Conservation (phyloP, 2,329 filamentous ascomycete genomes). For the Fusarium equiseti region DNA sequence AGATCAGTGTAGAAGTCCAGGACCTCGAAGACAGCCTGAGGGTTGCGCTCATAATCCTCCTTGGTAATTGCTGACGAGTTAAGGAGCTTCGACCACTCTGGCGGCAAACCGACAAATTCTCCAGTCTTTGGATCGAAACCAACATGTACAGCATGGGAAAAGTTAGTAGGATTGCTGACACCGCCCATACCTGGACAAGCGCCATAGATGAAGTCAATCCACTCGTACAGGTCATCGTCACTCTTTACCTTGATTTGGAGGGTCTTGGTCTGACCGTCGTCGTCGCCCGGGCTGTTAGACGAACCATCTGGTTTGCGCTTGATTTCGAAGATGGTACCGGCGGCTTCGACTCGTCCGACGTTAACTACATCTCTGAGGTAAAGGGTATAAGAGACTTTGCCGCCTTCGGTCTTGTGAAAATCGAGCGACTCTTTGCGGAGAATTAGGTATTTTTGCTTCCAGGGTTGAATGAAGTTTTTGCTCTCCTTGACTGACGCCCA, state of each 20-base stretch:
- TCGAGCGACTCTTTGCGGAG: constrained; percentile 93
- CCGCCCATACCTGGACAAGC: constrained; percentile 97
- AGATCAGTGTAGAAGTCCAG: constrained; percentile 89
- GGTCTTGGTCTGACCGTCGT: constrained; percentile 84
- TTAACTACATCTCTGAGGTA: constrained; percentile 88
- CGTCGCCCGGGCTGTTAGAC: constrained; percentile 78
- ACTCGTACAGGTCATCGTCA: constrained; percentile 97
- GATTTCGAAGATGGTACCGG: constrained; percentile 94
- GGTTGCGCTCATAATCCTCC: constrained; percentile 98
- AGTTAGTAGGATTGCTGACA: constrained; percentile 98
- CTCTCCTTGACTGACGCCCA: constrained; percentile 92
- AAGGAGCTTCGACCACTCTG: constrained; percentile 96
- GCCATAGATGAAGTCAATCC: constrained; percentile 98
- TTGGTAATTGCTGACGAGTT: constrained; percentile 98
- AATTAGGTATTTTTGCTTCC: constrained; percentile 93
- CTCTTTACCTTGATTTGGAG: constrained; percentile 94
- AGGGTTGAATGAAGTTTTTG: constrained; percentile 82
- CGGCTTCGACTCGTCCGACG: constrained; percentile 90
- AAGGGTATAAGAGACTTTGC: constrained; percentile 88
- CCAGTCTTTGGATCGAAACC: constrained; percentile 96
- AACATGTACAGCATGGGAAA: constrained; percentile 96
- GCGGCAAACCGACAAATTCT: constrained; percentile 92
- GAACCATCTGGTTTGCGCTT: constrained; percentile 77
- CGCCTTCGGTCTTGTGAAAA: constrained; percentile 91
- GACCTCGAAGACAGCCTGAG: constrained; percentile 84